Base-by-base conservation (phyloP, 495 filamentous ascomycete species). In the Penicillium waksmanii region DNA sequence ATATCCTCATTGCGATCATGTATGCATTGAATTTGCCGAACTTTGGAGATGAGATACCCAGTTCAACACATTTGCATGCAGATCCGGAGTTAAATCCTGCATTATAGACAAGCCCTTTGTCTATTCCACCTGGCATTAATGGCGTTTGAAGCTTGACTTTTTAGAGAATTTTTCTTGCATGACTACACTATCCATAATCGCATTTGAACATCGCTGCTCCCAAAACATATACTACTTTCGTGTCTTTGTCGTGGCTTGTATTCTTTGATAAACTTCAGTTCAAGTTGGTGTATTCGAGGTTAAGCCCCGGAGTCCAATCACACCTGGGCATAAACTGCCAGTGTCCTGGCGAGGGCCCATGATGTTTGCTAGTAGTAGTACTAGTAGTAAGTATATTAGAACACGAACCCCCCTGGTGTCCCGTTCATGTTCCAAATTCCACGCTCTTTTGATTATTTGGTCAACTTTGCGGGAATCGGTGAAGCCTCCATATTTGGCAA, bases 21-120 rank as follows among this genome's bases (percentile, higher is more conserved):
- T 57, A 53, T 51, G 55, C 61, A 61, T 54, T 59, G 23, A 60
- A 49, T 62, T 48, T 61, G 51, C 33, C 25, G 21, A 48, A 53
- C 46, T 9, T 46, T 62, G 62, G 58, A 49, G 57, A 65, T 50
- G 27, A 57, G 54, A 63, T 58, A 65, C 58, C 58, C 63, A 60
- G 58, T 71, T 64, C 68, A 71, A 71, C 61, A 59, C 58, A 44
- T 57, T 61, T 65, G 55, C 60, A 64, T 68, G 58, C 56, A 66
- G 61, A 59, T 51, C 43, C 43, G 63, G 63, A 60, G 58, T 69
- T 58, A 36, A 48, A 62, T 49, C 43, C 47, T 66, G 56, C 68
- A 58, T 46, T 65, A 54, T 62, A 66, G 36, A 62, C 54, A 51
- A 44, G 44, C 27, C 33, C 15, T 34, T 48, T 18, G 18, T 58